phyloP scores from a whole-genome alignment of 2,329 filamentous ascomycete genomes.

The Xylaria sp. region DNA sequence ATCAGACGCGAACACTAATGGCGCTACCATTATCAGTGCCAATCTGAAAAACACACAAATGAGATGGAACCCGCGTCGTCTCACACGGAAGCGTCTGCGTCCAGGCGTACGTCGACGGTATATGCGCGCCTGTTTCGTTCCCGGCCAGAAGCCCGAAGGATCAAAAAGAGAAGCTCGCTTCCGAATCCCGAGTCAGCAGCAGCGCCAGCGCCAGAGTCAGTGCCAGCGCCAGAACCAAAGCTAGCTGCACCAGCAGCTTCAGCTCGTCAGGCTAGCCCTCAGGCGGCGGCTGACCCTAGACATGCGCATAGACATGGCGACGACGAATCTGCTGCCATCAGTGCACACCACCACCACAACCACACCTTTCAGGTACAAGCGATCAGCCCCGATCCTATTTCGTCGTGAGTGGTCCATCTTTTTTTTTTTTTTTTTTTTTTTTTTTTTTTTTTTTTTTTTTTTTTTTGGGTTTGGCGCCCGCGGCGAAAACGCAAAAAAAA shows the following conservation, averaged over 20 bases:
- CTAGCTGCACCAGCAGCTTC: slow-evolving; percentile 7
- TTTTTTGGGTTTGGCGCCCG: too few relatives aligned
- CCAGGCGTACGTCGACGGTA: slow-evolving; percentile 18
- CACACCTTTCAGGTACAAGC: slow-evolving; percentile 21
- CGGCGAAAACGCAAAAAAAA: too few relatives aligned
- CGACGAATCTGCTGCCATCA: slow-evolving; percentile 4
- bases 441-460: slow-evolving; percentile 26
- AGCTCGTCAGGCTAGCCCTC: slow-evolving; percentile 19
- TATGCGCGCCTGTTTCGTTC: slow-evolving; percentile 42
- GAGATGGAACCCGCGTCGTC: slow-evolving; percentile 26
- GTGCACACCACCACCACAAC: background rate
- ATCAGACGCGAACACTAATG: slow-evolving; percentile 3
- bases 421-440: background rate
- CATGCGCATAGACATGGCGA: background rate
- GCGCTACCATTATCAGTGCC: background rate
- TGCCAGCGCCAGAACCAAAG: slow-evolving; percentile 12
- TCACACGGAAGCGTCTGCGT: slow-evolving; percentile 27
- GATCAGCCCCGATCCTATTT: slow-evolving; percentile 38
- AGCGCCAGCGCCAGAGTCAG: slow-evolving; percentile 1
- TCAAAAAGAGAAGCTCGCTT: slow-evolving; percentile 43
- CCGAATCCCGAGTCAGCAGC: slow-evolving; percentile 19
- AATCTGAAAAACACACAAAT: background rate
- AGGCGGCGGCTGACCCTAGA: slow-evolving; percentile 6
- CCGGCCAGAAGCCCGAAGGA: slow-evolving; percentile 41
- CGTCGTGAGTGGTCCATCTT: slow-evolving; percentile 41